phyloP scores from a whole-genome alignment of 176 grass and related monocot species.

The Carex pumila region DNA sequence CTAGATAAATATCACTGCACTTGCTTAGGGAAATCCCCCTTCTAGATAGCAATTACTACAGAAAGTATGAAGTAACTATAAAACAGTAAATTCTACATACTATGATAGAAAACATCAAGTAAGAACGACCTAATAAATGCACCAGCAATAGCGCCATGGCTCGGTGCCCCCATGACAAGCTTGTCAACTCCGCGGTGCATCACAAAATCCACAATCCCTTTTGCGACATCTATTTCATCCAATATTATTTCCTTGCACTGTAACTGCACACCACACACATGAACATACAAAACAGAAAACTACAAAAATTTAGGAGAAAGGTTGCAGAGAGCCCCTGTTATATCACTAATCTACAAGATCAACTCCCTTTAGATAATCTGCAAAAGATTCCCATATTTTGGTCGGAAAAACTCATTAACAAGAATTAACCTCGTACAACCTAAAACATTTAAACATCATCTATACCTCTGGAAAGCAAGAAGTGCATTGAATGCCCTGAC shows the following conservation, averaged over 20 bases:
- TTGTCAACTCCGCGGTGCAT: constrained; percentile 34
- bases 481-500: background rate
- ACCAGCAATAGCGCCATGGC: constrained; percentile 56
- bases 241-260: constrained; percentile 75
- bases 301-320: background rate
- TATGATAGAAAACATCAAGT: background rate
- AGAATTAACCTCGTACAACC: background rate
- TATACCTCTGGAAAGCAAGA: background rate
- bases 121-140: constrained; percentile 51
- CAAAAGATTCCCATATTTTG: background rate
- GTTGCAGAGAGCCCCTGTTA: background rate
- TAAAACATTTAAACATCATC: background rate
- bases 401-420: background rate
- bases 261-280: constrained; percentile 39
- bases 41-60: background rate
- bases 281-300: background rate
- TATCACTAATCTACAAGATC: background rate
- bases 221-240: constrained; percentile 52
- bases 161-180: constrained; percentile 54
- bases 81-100: background rate
- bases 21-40: background rate
- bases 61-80: background rate
- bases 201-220: constrained; percentile 73
- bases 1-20: background rate
- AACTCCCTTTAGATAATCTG: background rate